These are phyloP conservation scores for Colletotrichum zoysiae DNA, from an alignment of 2,329 filamentous ascomycete species.

Conservation along the genomic window DNA sequence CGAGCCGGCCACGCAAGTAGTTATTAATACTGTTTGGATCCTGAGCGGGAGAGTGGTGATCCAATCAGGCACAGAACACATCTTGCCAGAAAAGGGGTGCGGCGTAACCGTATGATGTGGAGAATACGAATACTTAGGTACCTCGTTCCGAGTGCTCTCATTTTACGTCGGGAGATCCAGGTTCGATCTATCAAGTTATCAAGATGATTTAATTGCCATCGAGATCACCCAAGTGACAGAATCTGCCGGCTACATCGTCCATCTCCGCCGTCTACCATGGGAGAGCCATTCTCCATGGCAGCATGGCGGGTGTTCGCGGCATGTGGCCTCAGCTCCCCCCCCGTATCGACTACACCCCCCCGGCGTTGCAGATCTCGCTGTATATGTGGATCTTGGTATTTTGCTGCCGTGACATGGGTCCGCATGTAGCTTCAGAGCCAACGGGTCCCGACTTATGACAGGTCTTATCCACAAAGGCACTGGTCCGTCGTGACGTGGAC, in stretches of 20 bases:
- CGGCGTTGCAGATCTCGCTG: not conserved
- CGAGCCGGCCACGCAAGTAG: not conserved
- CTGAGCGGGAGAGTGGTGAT: not conserved
- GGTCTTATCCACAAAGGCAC: not conserved
- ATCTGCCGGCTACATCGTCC: not conserved
- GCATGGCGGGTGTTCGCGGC: not conserved
- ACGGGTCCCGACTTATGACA: conserved; percentile 9
- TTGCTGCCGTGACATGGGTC: not conserved
- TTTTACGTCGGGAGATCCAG: not conserved
- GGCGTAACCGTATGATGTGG: not conserved
- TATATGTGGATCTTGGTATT: not conserved
- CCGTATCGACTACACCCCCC: not conserved
- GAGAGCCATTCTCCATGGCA: not conserved
- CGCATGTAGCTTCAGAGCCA: not conserved
- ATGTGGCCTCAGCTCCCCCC: not conserved
- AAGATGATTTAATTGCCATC: not conserved
- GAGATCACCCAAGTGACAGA: not conserved
- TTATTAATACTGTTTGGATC: not conserved
- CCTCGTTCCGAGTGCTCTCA: not conserved
- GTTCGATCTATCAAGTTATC: not conserved
- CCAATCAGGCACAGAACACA: not conserved
- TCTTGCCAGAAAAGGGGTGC: not conserved
- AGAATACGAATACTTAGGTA: not conserved
- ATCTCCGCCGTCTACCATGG: not conserved
- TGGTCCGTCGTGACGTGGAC: not conserved